Percentiles rank a stretch among this genome's conserved stretches.
Conservation (phyloP, 225 moss, liverwort and hornwort species). For the Physcomitrellopsis africana region DNA sequence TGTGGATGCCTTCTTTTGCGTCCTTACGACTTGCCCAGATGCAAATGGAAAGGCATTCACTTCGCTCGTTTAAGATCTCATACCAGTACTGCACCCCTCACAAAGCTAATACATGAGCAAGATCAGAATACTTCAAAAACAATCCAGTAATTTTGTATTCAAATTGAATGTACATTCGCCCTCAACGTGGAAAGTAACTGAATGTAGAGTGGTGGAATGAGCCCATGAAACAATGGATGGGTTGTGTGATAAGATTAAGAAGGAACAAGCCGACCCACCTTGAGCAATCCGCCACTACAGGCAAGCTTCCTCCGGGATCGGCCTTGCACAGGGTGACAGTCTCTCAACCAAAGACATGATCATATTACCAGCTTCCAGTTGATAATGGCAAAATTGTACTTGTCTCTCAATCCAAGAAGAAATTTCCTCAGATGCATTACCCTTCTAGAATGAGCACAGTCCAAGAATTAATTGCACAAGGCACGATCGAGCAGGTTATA, state of each 20-base stretch:
- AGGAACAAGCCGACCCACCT: constrained; percentile 36
- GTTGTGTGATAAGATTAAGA: no score
- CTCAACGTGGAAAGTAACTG: background rate
- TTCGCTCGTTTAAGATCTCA: constrained; percentile 60
- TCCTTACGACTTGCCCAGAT: constrained; percentile 72
- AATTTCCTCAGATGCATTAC: no score
- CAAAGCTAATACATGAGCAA: background rate
- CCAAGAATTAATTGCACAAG: no score
- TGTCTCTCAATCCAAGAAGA: no score
- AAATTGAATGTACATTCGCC: background rate
- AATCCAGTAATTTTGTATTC: background rate
- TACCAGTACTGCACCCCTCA: constrained; percentile 67
- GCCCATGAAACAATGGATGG: no score
- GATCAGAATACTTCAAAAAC: background rate
- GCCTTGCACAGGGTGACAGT: no score
- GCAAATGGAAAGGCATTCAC: constrained; percentile 86
- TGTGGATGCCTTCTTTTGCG: constrained; percentile 53
- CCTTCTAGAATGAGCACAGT: no score
- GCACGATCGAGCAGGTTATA: no score
- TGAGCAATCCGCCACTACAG: constrained; percentile 67
- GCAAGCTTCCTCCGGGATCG: constrained; percentile 57
- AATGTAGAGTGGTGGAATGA: background rate
- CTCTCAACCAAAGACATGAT: no score
- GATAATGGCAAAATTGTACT: no score
- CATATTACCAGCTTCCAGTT: no score